Evolutionary conservation across 805 yeast genomes (phyloP), one percentile per base, ranked within the genome.

Genomic region (Maudiozyma barnettii): DNA sequence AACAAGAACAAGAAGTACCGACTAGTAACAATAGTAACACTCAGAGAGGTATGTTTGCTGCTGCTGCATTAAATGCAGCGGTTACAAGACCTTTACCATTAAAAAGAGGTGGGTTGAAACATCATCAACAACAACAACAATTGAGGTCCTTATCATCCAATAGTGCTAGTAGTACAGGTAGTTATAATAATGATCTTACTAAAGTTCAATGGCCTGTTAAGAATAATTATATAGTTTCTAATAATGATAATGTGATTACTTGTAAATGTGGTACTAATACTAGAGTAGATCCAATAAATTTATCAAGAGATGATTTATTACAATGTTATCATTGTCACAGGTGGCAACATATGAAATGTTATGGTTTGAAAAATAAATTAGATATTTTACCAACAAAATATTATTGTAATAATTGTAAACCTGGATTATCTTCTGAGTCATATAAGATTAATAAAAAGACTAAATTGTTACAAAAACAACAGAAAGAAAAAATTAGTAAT

Each of bases 321-420:
- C 98, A 93, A 67, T 93, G 99, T 68, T 96, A 88, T 62, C 73
- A 78, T 35, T 90, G 98, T 63, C 82, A 77, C 64, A 77, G 95
- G 51, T 90, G 97, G 97, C 96, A 90, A 62, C 98, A 90, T 67
- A 86, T 91, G 29, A 72, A 78, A 16, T 90, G 98, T 65, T 86
- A 89, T 77, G 83, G 82, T 5, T 84, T 84, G 49, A 72, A 72
- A 41, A 77, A 81, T 41, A 79, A 76, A 49, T 82, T 78, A 39
- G 82, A 84, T 44, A 93, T 82, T 0, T 95, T 49, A 40, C 53
- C 96, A 0, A 95, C 87, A 47, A 79, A 78, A 47, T 90, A 84
- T 60, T 70, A 77, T 38, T 90, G 98, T 61, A 86, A 84, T 58
- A 71, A 72, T 44, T 90, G 98, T 67, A 82, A 81, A 49, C 76